phyloP scores from a whole-genome alignment of 768 basidiomycete genomes.

The Suillus paluster region DNA sequence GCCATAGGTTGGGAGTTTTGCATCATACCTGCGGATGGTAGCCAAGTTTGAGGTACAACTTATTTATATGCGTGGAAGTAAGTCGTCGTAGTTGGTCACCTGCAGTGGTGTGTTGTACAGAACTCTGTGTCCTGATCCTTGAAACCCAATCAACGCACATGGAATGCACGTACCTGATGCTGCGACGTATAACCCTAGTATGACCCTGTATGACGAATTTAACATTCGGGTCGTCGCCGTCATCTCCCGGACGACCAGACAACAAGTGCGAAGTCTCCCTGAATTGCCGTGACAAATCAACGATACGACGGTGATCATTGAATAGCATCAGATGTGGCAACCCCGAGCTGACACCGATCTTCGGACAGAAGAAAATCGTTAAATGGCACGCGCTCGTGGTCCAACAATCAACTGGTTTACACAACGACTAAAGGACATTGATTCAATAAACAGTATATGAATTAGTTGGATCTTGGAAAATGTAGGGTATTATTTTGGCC shows the following conservation, averaged over 20 bases:
- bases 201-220: background rate
- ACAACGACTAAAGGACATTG: background rate
- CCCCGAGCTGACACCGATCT: background rate
- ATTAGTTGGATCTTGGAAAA: background rate
- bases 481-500: background rate
- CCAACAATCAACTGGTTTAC: background rate
- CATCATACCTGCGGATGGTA: background rate
- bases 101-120: background rate
- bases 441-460: background rate
- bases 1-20: background rate
- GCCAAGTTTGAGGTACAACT: background rate
- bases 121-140: background rate
- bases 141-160: background rate
- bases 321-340: background rate
- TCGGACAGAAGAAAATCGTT: background rate
- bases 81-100: background rate
- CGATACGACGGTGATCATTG: background rate
- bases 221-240: background rate
- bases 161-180: background rate
- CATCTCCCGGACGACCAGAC: background rate
- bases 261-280: background rate
- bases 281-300: background rate
- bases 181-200: no score
- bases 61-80: slow-evolving; percentile 5
- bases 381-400: background rate